Base-by-base conservation (phyloP, 2,329 filamentous ascomycete genomes). In the Aureobasidium sp. region DNA sequence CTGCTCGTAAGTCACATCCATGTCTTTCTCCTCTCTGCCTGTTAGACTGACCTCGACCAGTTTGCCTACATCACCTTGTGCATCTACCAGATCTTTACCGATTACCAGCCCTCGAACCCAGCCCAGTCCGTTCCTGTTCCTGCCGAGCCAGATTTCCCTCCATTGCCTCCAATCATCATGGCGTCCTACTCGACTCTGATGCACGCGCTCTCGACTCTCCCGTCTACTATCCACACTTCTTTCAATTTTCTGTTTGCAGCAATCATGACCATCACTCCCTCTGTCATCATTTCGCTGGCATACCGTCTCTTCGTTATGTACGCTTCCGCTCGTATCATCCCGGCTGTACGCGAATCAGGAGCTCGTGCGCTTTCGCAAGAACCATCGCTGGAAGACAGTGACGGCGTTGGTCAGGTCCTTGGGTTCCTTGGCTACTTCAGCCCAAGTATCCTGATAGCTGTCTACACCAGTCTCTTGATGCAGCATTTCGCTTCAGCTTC, bases 1-100 rank as follows among this genome's bases (percentile, higher is more conserved):
- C 80, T 99, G 12, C 83, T 99, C 31, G 76, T 78, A 73, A 57
- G 75, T 68, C 20, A n/a, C 20, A 39, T 29, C 20, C 36, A 22
- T 12, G n/a, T n/a, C 34, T 25, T 14, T 45, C 37, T 41, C 11
- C 22, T n/a, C n/a, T 14, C 2, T 27, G 29, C 6, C 27, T 15
- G 17, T 6, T 36, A 42, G 11, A 39, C 45, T 60, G 27, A 60
- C 27, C 9, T 7, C 25, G 44, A 22, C 69, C 53, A 78, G 75
- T 97, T 99, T 72, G 93, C 94, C 70, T 99, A 99, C 75, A 86
- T 97, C 64, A 94, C 96, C n/a, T 87, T 99, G 65, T 97, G 93
- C 79, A 89, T 97, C 71, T 99, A 97, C 78, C 94, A 99, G 75
- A 97, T 97, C 74, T 97, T 97, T 75, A 99, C 94, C 70, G 94